Percentiles rank a stretch among this genome's conserved stretches.
These are phyloP conservation scores for Boletus vermiculosoides DNA, from an alignment of 768 basidiomycete genomes.

Conservation along the genomic window DNA sequence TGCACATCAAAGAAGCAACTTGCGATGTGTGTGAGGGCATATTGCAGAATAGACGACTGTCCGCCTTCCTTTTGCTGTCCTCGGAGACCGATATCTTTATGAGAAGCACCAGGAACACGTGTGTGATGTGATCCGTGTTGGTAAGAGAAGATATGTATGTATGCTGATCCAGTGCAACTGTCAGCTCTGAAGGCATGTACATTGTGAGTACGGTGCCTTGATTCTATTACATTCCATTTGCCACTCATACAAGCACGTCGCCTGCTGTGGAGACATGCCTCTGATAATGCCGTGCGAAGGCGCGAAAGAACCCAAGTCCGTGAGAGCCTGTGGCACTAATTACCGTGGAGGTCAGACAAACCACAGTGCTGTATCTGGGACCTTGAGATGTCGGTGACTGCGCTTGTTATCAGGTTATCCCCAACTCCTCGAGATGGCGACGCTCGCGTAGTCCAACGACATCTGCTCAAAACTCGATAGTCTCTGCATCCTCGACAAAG, in stretches of 20 bases:
- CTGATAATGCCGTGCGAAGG: neutral
- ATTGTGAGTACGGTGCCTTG: neutral
- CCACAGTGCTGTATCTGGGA: neutral
- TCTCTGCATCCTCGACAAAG: neutral
- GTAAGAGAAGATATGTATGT: neutral
- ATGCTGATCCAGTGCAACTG: neutral
- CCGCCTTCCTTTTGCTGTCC: neutral
- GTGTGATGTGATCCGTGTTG: neutral
- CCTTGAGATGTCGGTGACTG: neutral
- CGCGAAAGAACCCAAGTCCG: neutral
- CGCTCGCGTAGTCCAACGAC: neutral
- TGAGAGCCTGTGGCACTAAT: neutral
- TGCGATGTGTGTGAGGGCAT: neutral
- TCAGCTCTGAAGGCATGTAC: neutral
- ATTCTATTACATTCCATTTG: neutral
- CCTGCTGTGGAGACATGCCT: neutral
- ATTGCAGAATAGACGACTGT: neutral
- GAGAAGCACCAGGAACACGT: neutral
- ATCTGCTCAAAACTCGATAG: neutral
- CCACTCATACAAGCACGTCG: neutral
- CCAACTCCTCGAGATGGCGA: neutral
- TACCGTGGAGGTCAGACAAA: neutral
- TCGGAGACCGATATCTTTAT: neutral
- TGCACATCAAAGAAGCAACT: neutral
- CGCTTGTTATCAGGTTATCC: neutral